These are phyloP conservation scores for Lasiosphaeris hirsuta DNA, from an alignment of 495 filamentous ascomycete genomes.

Conservation along the genomic window DNA sequence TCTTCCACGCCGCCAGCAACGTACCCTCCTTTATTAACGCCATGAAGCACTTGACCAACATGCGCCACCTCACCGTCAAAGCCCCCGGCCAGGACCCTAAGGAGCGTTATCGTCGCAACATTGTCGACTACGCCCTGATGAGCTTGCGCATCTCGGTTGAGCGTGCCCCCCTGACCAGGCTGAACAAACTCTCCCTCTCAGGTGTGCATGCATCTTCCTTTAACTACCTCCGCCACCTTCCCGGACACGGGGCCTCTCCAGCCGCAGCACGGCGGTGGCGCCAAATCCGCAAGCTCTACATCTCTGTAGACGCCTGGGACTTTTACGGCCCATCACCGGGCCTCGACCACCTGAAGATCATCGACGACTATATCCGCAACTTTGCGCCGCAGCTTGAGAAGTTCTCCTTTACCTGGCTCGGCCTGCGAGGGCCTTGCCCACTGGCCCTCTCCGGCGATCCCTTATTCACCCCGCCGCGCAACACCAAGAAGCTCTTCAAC, in stretches of 20 bases:
- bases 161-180: conserved; percentile 54
- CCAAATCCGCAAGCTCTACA: conserved; percentile 65
- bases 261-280: conserved; percentile 62
- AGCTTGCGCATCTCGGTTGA: conserved; percentile 74
- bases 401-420: conserved; percentile 68
- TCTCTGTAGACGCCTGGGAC: conserved; percentile 64
- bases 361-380: conserved; percentile 66
- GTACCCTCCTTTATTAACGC: conserved; percentile 72
- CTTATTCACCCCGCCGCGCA: conserved; percentile 52
- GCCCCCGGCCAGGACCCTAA: conserved; percentile 65
- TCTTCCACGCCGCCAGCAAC: conserved; percentile 84
- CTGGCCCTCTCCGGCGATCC: conserved; percentile 62
- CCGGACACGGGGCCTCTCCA: conserved; percentile 64
- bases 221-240: conserved; percentile 63
- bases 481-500: conserved; percentile 48
- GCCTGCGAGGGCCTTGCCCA: conserved; percentile 63
- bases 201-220: conserved; percentile 66
- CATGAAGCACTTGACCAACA: conserved; percentile 57
- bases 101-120: conserved; percentile 66
- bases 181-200: conserved; percentile 61
- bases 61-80: conserved; percentile 66
- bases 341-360: conserved; percentile 69
- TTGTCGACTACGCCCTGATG: conserved; percentile 79
- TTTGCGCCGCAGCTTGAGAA: conserved; percentile 60
- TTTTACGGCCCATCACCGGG: conserved; percentile 50